Percentiles rank a stretch among this genome's conserved stretches.
Evolutionary conservation across 2,329 filamentous ascomycete genomes (phyloP).

Genomic region (Hypoxylon sp.): DNA sequence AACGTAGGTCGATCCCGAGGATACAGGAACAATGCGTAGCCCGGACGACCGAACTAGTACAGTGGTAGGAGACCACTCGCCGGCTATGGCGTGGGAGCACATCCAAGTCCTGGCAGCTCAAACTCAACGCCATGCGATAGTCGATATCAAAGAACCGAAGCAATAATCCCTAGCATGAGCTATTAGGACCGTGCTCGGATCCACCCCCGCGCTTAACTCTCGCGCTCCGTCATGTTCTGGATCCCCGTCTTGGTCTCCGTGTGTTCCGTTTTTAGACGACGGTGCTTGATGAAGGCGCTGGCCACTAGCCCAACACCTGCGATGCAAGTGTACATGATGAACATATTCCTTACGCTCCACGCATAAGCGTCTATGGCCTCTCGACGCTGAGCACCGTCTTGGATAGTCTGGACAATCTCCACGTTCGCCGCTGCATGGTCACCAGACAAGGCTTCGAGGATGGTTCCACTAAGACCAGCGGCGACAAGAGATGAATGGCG

Average conservation of each 20-base stretch:
- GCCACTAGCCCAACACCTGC: constrained; percentile 59
- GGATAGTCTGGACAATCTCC: constrained; percentile 58
- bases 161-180: neutral
- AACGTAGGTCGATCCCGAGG: neutral
- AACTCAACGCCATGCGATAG: constrained; percentile 5
- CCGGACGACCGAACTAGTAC: constrained; percentile 1
- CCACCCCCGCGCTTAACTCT: constrained; percentile 8
- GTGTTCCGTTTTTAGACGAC: constrained; percentile 64
- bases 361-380: constrained; percentile 63
- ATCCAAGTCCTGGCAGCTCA: constrained; percentile 4
- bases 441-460: constrained; percentile 58
- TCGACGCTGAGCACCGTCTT: constrained; percentile 56
- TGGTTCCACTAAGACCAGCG: constrained; percentile 43
- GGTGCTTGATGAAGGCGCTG: constrained; percentile 62
- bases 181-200: neutral
- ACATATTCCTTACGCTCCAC: constrained; percentile 65
- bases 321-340: constrained; percentile 63
- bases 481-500: constrained; percentile 42
- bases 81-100: constrained; percentile 6
- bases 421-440: constrained; percentile 64
- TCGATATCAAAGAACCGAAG: neutral
- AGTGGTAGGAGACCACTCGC: constrained; percentile 6
- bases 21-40: constrained; percentile 2
- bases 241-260: constrained; percentile 66
- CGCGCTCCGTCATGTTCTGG: constrained; percentile 46